Evolutionary conservation across 306 rosid genomes (phyloP).

Genomic region (Glycine latifolia): DNA sequence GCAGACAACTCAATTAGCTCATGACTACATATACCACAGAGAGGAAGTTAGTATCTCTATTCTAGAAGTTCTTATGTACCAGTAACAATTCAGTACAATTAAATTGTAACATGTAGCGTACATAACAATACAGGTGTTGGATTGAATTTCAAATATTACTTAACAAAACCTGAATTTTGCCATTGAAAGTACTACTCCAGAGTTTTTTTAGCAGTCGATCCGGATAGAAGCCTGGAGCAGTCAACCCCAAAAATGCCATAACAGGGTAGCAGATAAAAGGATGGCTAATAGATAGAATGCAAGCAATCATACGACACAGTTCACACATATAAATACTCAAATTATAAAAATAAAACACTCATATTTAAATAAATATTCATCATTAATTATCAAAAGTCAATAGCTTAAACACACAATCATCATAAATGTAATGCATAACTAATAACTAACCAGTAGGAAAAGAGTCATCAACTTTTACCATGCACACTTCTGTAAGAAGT

Average conservation of each 20-base stretch:
- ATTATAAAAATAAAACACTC: neutral
- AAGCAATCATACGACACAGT: neutral
- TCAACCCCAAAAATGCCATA: too few relatives aligned
- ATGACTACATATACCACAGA: neutral
- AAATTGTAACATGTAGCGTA: neutral
- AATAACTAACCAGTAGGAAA: too few relatives aligned
- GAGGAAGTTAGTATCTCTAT: neutral
- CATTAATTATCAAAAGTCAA: too few relatives aligned
- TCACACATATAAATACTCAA: neutral
- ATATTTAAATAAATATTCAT: too few relatives aligned
- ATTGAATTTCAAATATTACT: neutral
- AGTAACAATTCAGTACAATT: neutral
- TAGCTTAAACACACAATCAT: too few relatives aligned
- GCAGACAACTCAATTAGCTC: slow-evolving; percentile 2
- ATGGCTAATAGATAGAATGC: too few relatives aligned
- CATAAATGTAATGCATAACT: too few relatives aligned
- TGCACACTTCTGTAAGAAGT: too few relatives aligned
- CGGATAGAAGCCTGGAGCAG: too few relatives aligned
- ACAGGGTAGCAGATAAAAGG: neutral
- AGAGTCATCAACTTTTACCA: too few relatives aligned
- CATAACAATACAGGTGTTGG: neutral
- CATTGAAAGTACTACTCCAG: neutral
- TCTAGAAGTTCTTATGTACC: neutral
- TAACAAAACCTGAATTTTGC: neutral
- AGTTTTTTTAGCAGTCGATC: neutral